phyloP scores from a whole-genome alignment of 345 rosid species.

The Reutealis trisperma region DNA sequence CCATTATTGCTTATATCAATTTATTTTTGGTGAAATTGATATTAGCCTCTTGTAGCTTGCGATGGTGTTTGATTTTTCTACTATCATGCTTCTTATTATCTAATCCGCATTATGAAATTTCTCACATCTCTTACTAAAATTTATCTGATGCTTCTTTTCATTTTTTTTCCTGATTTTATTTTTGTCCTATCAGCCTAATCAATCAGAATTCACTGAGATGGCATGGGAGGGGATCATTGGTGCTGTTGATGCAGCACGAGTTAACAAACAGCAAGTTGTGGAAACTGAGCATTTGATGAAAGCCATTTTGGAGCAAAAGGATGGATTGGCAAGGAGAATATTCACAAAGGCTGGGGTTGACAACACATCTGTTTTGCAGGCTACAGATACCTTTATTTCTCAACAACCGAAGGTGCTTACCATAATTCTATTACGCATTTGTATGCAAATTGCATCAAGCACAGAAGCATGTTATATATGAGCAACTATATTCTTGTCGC shows the following conservation, averaged over 20 bases:
- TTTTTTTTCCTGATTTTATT: neutral
- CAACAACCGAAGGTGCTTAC: constrained; percentile 63
- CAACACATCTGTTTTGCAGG: constrained; percentile 67
- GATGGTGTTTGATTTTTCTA: neutral
- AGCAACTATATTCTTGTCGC: constrained; percentile 7
- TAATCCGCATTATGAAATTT: neutral
- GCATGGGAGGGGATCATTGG: constrained; percentile 84
- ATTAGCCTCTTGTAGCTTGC: neutral
- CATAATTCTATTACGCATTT: neutral
- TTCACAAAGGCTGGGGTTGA: constrained; percentile 78
- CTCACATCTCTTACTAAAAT: neutral
- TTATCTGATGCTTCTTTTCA: too few relatives aligned
- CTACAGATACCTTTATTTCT: constrained; percentile 60
- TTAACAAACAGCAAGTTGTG: constrained; percentile 62
- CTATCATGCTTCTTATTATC: neutral
- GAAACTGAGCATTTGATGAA: constrained; percentile 94
- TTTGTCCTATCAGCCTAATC: constrained; percentile 43
- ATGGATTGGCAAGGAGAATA: constrained; percentile 78
- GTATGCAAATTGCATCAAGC: neutral
- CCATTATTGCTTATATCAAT: neutral
- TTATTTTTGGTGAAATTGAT: neutral
- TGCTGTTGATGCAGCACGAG: constrained; percentile 70
- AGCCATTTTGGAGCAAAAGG: constrained; percentile 87
- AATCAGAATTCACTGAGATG: constrained; percentile 75
- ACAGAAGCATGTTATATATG: neutral